Conservation (phyloP, 2,329 filamentous ascomycete genomes). For the Spiromastix sp. region DNA sequence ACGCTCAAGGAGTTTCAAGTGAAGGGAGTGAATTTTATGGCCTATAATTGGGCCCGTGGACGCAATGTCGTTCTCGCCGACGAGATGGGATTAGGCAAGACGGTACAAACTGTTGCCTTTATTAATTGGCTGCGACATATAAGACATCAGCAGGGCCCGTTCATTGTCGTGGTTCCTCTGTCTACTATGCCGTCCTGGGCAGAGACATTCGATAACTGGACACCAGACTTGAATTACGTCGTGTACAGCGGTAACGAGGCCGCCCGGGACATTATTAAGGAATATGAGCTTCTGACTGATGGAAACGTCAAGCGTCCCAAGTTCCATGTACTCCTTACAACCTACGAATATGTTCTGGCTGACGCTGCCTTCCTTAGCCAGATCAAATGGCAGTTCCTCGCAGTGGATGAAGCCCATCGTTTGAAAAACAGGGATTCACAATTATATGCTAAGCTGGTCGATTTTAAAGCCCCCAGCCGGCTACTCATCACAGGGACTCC, state of each 20-base stretch:
- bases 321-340: constrained; percentile 96
- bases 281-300: constrained; percentile 80
- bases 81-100: constrained; percentile 98
- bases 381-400: constrained; percentile 96
- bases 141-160: constrained; percentile 81
- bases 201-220: constrained; percentile 94
- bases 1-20: constrained; percentile 88
- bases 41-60: constrained; percentile 86
- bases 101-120: constrained; percentile 92
- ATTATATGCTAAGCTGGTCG: constrained; percentile 72
- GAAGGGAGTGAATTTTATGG: constrained; percentile 86
- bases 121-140: constrained; percentile 94
- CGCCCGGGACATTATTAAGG: constrained; percentile 75
- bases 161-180: constrained; percentile 91
- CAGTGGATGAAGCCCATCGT: constrained; percentile 92
- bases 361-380: constrained; percentile 76
- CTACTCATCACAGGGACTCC: constrained; percentile 94
- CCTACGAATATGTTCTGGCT: constrained; percentile 88
- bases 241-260: constrained; percentile 88
- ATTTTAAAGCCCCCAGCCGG: constrained; percentile 79
- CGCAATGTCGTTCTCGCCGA: constrained; percentile 97
- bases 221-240: constrained; percentile 92
- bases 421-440: constrained; percentile 95
- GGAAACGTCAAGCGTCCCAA: constrained; percentile 81
- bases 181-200: constrained; percentile 98